phyloP scores from a whole-genome alignment of 345 rosid species.

The Carallia brachiata region DNA sequence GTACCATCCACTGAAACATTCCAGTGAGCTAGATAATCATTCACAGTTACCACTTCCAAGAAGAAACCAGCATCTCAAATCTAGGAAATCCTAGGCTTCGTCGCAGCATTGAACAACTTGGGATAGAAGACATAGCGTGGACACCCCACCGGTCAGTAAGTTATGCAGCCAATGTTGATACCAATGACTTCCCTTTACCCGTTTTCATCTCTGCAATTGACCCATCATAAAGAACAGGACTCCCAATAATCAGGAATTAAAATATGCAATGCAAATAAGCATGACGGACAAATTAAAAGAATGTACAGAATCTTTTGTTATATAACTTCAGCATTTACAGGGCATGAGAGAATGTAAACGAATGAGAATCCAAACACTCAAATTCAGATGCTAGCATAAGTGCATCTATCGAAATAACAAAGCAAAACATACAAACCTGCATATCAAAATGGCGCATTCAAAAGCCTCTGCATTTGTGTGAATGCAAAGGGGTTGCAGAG shows the following conservation, averaged over 20 bases:
- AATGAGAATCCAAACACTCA: not conserved
- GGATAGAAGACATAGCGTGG: constrained; percentile 64
- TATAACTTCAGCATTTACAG: not conserved
- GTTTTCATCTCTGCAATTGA: constrained; percentile 99
- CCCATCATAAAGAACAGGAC: constrained; percentile 96
- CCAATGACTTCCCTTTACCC: constrained; percentile 93
- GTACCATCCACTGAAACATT: constrained; percentile 99
- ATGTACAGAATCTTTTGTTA: not conserved
- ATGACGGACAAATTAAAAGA: constrained; percentile 6
- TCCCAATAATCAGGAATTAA: constrained; percentile 78
- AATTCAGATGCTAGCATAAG: not conserved
- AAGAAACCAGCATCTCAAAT: constrained; percentile 18
- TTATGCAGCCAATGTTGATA: constrained; percentile 94
- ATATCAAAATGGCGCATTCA: constrained; percentile 98
- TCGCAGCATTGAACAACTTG: not conserved
- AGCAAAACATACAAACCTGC: constrained; percentile 52
- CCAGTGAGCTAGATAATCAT: constrained; percentile 93
- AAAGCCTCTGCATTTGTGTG: no score
- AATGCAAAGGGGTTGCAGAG: no score
- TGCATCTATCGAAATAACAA: not conserved
- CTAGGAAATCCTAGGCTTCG: not conserved
- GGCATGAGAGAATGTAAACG: not conserved
- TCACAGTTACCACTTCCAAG: constrained; percentile 87
- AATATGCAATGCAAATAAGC: constrained; percentile 1
- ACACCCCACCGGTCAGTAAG: constrained; percentile 92